Evolutionary conservation across 257 asterid species (phyloP), one percentile per base, ranked within the genome.

Genomic region (Voacanga thouarsii): DNA sequence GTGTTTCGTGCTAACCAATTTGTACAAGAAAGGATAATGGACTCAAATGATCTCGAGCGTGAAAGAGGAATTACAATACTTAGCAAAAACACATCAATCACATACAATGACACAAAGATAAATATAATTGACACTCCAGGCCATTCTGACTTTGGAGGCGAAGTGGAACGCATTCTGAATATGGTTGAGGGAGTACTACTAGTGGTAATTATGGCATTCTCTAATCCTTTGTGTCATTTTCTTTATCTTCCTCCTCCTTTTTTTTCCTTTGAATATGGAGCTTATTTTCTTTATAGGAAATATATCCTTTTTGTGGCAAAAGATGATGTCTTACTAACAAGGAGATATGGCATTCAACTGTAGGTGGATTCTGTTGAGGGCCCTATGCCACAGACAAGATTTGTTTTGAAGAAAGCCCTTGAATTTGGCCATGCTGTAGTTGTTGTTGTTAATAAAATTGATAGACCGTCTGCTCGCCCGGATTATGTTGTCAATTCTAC

Each of bases 311-410:
- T 30, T 49, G 76, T 64, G 75, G 60, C 21, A 14, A 33, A 49
- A 64, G 7, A 53, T 74, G 30, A 74, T 63, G 53, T 64, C 39
- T 51, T 76, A 70, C 82, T 89, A 78, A 82, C 47, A 44, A 68
- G 56, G 70, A n/a, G 69, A 70, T 71, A 24, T 77, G 70, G 53
- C 77, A 68, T 63, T 75, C 15, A 66, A 77, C 83, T 88, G 87
- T 84, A 96, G 99, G 98, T 96, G 23, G 99, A 96, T 86, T 96
- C 98, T 78, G 99, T 93, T 59, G 99, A 96, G 87, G 99, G 99
- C 82, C 99, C 99, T 75, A 96, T 96, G 99, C 99, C 99, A 4
- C 99, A 96, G 78, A 96, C 99, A 61, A 89, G 98, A 91, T 96
- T 96, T 80, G 99, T 96, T 77, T 79, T 96, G 87, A 96, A 96